Evolutionary conservation across 176 grass and related monocot genomes (phyloP), one percentile per base, ranked within the genome.

Genomic region (Phoenix dactylifera): DNA sequence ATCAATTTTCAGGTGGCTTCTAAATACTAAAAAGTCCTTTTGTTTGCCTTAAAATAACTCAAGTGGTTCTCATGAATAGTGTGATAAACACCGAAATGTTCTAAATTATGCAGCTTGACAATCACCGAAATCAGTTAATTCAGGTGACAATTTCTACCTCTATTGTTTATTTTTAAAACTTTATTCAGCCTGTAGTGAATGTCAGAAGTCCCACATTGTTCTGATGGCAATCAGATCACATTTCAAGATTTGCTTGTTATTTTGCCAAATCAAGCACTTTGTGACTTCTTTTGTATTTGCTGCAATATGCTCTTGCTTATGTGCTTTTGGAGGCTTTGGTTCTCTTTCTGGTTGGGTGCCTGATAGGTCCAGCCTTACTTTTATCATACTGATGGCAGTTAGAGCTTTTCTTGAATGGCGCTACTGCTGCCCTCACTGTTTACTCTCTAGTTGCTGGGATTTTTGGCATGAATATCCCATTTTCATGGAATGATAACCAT

Each of bases 391-490:
- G 14, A 44, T 26, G 6, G 24, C 69, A 72, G 69, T 22, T 72
- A 22, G 69, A 72, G 26, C 69, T 72, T 15, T 72, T 71, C 25
- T 72, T 72, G 49, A 72, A 39, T 52, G 23, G 57, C 61, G 58
- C 16, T 57, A 72, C 69, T 23, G 69, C 53, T 53, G 29, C 57
- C 49, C 57, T 71, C 15, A 71, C 69, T 16, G 25, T 71, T 5
- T 71, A 71, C 29, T 71, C 69, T 9, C 60, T 71, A 7, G 18
- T 71, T 26, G 69, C 55, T 60, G 69, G 55, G 4, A 35, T 61
- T 61, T 71, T 71, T 60, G 69, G 69, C 39, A 72, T 72, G 69
- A 72, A 72, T 48, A 54, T 62, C 10, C 69, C 69, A 14, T 72
- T 35, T 26, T 61, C 69, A 54, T 72, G 69, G 69, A 72, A 72